Percentiles rank a stretch among this genome's conserved stretches.
Conservation (phyloP, 805 yeast species). For the Candida michaelii region DNA sequence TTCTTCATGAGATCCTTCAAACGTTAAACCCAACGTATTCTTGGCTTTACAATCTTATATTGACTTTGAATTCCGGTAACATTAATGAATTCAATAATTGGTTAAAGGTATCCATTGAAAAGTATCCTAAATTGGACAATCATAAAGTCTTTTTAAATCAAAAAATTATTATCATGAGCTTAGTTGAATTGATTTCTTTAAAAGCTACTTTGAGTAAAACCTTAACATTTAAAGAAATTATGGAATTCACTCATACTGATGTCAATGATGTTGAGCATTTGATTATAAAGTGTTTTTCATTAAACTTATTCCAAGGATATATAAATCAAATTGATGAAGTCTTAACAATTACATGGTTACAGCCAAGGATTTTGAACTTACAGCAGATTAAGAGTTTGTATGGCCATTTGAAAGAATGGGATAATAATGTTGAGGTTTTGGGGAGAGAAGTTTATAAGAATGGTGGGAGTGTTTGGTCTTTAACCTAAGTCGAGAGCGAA, state of each 20-base stretch:
- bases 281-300: constrained; percentile 85
- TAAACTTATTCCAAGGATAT: constrained; percentile 81
- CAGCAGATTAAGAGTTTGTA: constrained; percentile 79
- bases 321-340: constrained; percentile 84
- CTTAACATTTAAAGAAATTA: constrained; percentile 70
- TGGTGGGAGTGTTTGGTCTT: constrained; percentile 43
- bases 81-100: constrained; percentile 60
- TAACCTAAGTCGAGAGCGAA: no score
- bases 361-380: constrained; percentile 86
- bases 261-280: constrained; percentile 82
- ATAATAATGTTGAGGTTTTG: constrained; percentile 64
- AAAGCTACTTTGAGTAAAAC: constrained; percentile 74
- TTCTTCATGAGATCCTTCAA: constrained; percentile 80
- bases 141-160: constrained; percentile 73
- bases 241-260: constrained; percentile 62
- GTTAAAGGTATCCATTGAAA: constrained; percentile 35
- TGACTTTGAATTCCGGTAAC: constrained; percentile 76
- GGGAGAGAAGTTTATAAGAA: constrained; percentile 38
- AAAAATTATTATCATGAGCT: constrained; percentile 88
- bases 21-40: constrained; percentile 48
- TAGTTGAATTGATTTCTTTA: constrained; percentile 80
- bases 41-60: constrained; percentile 74
- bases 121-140: constrained; percentile 55
- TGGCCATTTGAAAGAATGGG: constrained; percentile 75
- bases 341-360: constrained; percentile 89